These are phyloP conservation scores for Amylostereum chailletii DNA, from an alignment of 1,284 basidiomycete genomes.

Conservation along the genomic window DNA sequence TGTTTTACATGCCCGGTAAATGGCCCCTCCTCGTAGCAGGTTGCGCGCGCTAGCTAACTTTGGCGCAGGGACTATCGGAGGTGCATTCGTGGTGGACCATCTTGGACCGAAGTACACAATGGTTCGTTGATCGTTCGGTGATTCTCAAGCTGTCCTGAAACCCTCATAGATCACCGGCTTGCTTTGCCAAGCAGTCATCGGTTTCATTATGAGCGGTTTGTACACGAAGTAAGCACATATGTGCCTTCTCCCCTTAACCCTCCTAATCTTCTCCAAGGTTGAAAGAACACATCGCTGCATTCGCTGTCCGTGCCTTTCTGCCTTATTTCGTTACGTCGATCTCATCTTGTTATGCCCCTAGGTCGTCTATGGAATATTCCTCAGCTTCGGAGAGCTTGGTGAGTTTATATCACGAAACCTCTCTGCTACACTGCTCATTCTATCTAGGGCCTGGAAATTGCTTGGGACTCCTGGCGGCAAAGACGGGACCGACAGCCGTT, in stretches of 20 bases:
- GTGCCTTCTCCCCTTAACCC: background rate
- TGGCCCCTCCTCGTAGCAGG: background rate
- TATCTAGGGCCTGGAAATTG: slow-evolving; percentile 65
- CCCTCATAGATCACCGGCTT: slow-evolving; percentile 55
- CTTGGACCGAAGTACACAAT: slow-evolving; percentile 73
- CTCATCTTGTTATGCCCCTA: slow-evolving; percentile 12
- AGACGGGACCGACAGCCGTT: slow-evolving; percentile 77
- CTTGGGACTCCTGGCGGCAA: slow-evolving; percentile 73
- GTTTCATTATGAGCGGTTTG: slow-evolving; percentile 81
- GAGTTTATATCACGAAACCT: slow-evolving; percentile 6
- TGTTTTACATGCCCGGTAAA: slow-evolving; percentile 62
- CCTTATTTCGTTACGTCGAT: background rate
- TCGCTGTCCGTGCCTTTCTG: slow-evolving; percentile 43
- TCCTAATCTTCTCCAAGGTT: slow-evolving; percentile 27
- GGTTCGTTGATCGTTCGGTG: slow-evolving; percentile 28
- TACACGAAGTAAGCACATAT: slow-evolving; percentile 41
- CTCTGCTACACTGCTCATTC: slow-evolving; percentile 6
- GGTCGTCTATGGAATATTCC: slow-evolving; percentile 86
- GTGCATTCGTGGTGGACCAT: slow-evolving; percentile 73
- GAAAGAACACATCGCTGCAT: slow-evolving; percentile 62
- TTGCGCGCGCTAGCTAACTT: background rate
- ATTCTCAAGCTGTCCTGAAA: slow-evolving; percentile 1
- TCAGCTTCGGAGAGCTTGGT: slow-evolving; percentile 78
- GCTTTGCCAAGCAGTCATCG: slow-evolving; percentile 60
- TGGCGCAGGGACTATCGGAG: slow-evolving; percentile 51